Base-by-base conservation (phyloP, 345 rosid species). In the Odontarrhena argentea region DNA sequence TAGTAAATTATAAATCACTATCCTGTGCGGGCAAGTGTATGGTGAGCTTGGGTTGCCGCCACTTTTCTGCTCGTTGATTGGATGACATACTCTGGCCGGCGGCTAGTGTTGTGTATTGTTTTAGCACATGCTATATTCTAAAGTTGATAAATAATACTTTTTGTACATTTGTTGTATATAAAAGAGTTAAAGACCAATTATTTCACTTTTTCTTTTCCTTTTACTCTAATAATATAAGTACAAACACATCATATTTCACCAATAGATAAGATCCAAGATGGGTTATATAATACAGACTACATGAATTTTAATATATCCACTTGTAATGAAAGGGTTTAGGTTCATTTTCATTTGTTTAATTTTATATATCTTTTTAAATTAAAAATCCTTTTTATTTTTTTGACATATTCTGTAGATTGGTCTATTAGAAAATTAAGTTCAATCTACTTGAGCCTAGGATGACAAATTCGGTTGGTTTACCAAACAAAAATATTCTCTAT, bases 91-190 rank as follows among this genome's bases (percentile, higher is more conserved):
- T 46, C 36, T 41, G 6, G 52, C 57, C 52, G 77, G 77, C 77
- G 68, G 77, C 73, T 60, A 74, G 77, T 67, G 73, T n/a, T n/a
- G 1, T 45, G 55, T 74, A 59, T 52, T 73, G 59, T 49, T 73
- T 49, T 28, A 45, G 77, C 77, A 73, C 77, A 53, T 74, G 73
- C 49, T 55, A 12, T 53, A 67, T 60, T 61, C 68, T 55, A 28
- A 51, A 67, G 69, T 54, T 28, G 24, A 46, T 26, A 1, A 34
- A 52, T 22, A 22, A 2, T 40, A 55, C 37, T 63, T 32, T 32
- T 47, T 63, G 14, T 34, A 37, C 36, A 24, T 70, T 34, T 53
- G 48, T 61, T 28, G 22, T 18, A 18, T 18, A 18, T 18, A 18
- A 18, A 18, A 18, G 0, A 18, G 22, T 18, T 44, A 45, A 44